phyloP scores from a whole-genome alignment of 2,329 filamentous ascomycete genomes.

The Lojkania enalia region DNA sequence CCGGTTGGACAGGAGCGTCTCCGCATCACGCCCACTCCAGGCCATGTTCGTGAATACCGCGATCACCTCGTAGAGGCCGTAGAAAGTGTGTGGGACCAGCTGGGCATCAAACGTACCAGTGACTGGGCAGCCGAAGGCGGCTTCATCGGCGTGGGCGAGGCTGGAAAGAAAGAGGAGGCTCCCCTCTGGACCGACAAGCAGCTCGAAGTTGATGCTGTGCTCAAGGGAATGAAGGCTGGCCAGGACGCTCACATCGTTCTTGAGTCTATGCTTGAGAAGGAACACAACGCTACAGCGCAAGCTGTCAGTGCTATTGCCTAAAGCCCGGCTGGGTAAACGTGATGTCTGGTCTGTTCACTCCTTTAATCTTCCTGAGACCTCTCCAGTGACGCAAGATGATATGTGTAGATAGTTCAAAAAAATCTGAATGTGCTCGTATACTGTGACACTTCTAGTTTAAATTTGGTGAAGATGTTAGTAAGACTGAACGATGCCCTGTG shows the following conservation, averaged over 20 bases:
- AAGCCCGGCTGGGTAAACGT: constrained; percentile 3
- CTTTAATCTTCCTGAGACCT: no score
- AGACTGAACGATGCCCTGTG: no score
- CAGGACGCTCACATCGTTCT: constrained; percentile 51
- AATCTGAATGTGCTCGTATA: no score
- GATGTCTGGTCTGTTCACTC: constrained; percentile 35
- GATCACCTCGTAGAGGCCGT: constrained; percentile 83
- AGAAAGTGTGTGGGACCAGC: constrained; percentile 83
- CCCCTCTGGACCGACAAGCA: constrained; percentile 94
- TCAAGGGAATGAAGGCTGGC: constrained; percentile 57
- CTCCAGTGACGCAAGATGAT: background rate
- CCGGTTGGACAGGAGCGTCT: constrained; percentile 97
- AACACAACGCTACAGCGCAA: constrained; percentile 48
- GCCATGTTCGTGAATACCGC: constrained; percentile 82
- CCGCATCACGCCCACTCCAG: constrained; percentile 92
- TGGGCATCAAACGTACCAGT: constrained; percentile 88
- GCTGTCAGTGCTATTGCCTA: constrained; percentile 49
- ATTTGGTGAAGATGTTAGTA: no score
- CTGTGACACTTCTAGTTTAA: no score
- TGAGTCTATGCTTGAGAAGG: constrained; percentile 53
- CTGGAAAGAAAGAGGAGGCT: constrained; percentile 60
- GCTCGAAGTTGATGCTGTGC: constrained; percentile 67
- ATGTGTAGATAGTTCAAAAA: no score
- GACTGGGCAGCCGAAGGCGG: constrained; percentile 91
- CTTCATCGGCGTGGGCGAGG: constrained; percentile 89